These are phyloP conservation scores for Plantago major DNA, from an alignment of 257 asterid genomes.

Conservation along the genomic window DNA sequence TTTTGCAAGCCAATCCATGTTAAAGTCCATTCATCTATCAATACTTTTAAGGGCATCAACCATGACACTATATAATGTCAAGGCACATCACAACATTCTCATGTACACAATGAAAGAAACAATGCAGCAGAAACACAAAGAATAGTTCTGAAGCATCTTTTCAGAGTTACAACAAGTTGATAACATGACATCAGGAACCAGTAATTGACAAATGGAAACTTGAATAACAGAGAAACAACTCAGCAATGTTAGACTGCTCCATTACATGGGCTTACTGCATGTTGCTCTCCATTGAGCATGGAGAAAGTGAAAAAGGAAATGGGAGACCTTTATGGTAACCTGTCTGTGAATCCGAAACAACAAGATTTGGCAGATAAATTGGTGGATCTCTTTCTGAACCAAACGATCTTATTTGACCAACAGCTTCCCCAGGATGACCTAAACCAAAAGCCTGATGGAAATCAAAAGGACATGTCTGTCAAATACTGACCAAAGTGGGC, in stretches of 20 bases:
- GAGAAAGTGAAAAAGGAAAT: constrained; percentile 1
- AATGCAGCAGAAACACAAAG: neutral
- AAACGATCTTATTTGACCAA: constrained; percentile 15
- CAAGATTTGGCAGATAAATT: constrained; percentile 11
- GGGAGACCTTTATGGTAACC: constrained; percentile 13
- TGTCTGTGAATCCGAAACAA: constrained; percentile 6
- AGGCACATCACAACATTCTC: neutral
- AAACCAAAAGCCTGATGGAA: constrained; percentile 8
- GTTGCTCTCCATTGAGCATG: neutral
- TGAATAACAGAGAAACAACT: neutral
- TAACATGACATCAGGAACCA: constrained; percentile 1
- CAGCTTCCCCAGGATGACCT: constrained; percentile 9
- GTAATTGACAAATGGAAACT: neutral
- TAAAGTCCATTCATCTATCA: neutral
- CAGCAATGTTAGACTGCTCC: neutral
- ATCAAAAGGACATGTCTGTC: neutral
- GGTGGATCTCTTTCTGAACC: constrained; percentile 17
- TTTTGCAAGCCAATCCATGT: too few relatives aligned
- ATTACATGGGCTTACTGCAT: neutral
- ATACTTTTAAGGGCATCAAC: neutral
- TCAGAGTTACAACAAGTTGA: neutral
- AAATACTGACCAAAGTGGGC: neutral
- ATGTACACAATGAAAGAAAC: neutral
- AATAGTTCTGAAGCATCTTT: neutral
- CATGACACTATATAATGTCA: neutral